Conservation (phyloP, 1,284 basidiomycete species). For the Ganoderma lingzhi region DNA sequence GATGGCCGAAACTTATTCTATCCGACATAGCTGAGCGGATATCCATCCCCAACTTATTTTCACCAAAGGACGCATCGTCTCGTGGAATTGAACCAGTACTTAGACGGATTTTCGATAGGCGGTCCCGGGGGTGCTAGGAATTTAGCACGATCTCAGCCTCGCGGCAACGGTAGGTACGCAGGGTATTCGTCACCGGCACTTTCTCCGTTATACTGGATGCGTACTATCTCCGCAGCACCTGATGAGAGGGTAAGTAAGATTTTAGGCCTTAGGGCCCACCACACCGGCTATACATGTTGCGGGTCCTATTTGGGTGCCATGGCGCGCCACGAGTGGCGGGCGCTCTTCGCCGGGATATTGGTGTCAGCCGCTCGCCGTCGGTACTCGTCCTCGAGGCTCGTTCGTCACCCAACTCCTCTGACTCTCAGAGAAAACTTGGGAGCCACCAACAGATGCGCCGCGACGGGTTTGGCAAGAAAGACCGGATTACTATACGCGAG, state of each 20-base stretch:
- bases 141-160: neutral
- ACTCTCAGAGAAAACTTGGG: neutral
- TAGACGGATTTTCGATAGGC: neutral
- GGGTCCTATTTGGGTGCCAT: neutral
- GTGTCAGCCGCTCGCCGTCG: slow-evolving; percentile 1
- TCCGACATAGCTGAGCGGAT: neutral
- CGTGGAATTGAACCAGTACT: neutral
- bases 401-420: neutral
- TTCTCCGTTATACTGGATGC: neutral
- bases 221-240: slow-evolving; percentile 1
- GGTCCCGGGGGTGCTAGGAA: neutral
- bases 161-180: neutral
- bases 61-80: neutral
- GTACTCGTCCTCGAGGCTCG: slow-evolving; percentile 14
- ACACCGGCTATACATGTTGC: neutral
- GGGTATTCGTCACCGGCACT: neutral
- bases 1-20: neutral
- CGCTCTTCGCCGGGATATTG: neutral
- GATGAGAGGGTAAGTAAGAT: neutral
- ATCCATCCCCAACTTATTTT: neutral
- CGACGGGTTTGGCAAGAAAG: neutral
- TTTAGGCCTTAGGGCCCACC: neutral
- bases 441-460: neutral
- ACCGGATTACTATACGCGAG: neutral
- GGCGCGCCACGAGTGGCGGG: slow-evolving; percentile 10